Base-by-base conservation (phyloP, 1,284 basidiomycete species). In the Cryptococcus depauperatus region DNA sequence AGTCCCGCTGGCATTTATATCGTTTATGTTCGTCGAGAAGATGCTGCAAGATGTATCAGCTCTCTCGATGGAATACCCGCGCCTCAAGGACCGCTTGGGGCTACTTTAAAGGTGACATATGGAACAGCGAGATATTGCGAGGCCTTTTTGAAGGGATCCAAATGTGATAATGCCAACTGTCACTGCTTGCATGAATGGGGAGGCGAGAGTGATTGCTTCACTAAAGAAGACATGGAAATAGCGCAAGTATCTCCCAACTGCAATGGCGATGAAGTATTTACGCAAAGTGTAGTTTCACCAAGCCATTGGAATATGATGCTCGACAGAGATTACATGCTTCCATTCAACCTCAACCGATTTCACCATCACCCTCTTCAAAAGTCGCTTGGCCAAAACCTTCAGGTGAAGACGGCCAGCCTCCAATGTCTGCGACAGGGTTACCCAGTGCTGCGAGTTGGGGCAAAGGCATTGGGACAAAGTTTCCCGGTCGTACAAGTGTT, bases 121-220 rank as follows among this genome's bases (percentile, higher is more conserved):
- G 95, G 95, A 19, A 97, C 92, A 19, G 95, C 93, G 28, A 91
- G 97, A 69, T 99, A 99, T 67, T 99, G 95, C 72, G 92, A 97
- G 77, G 77, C 84, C 9, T 98, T 96, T 68, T 76, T 99, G 55
- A 85, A 92, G 40, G 84, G 88, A 19, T 77, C 81, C 37, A 80
- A 79, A 50, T 99, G 95, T 72, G 79, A 83, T 46, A 61, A 58
- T 29, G 81, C 80, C 9, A 52, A 44, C 50, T 99, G 93, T 72
- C 85, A 92, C 79, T 88, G 89, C 66, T 73, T 95, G 44, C 95
- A 99, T 67, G 95, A 98, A 68, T 93, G 91, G 82, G 93, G 92
- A 18, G 95, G 97, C 58, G 93, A 98, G 68, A 88, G 89, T 47
- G 95, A 99, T 69, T 91, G 86, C 57, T 96, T 91, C 65, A 91